These are phyloP conservation scores for Ogataea parapolymorpha DNA, from an alignment of 805 yeast genomes.

Conservation along the genomic window DNA sequence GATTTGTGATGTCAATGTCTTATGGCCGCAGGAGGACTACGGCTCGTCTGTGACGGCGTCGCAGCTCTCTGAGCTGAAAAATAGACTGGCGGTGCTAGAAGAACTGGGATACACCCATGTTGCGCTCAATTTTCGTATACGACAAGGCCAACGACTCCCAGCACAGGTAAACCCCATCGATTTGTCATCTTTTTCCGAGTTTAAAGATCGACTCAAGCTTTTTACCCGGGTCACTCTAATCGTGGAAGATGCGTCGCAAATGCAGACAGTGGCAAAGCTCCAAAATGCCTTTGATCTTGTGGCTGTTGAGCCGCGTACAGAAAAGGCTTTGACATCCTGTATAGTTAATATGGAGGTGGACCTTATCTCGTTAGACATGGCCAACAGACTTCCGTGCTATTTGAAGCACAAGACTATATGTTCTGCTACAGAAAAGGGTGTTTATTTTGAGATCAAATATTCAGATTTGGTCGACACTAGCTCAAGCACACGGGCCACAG, in stretches of 20 bases:
- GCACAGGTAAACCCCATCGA: slow-evolving; percentile 44
- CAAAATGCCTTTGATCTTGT: slow-evolving; percentile 64
- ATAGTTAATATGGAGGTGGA: slow-evolving; percentile 79
- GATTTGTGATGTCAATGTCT: slow-evolving; percentile 67
- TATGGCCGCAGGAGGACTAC: slow-evolving; percentile 64
- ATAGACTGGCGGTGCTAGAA: slow-evolving; percentile 50
- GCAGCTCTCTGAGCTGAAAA: slow-evolving; percentile 45
- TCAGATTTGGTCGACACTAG: slow-evolving; percentile 41
- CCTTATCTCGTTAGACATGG: slow-evolving; percentile 68
- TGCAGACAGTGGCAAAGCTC: slow-evolving; percentile 53
- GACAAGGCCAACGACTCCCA: slow-evolving; percentile 51
- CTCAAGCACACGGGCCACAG: slow-evolving; percentile 45
- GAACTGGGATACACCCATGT: slow-evolving; percentile 69
- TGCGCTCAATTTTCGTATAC: slow-evolving; percentile 61
- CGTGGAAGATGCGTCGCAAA: slow-evolving; percentile 73
- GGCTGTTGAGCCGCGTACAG: slow-evolving; percentile 77
- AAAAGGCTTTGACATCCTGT: slow-evolving; percentile 72
- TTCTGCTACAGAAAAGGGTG: slow-evolving; percentile 78
- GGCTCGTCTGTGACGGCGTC: slow-evolving; percentile 36
- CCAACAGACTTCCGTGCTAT: slow-evolving; percentile 65
- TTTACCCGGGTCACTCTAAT: slow-evolving; percentile 73
- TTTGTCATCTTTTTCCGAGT: slow-evolving; percentile 33
- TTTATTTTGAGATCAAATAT: slow-evolving; percentile 77
- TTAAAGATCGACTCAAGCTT: slow-evolving; percentile 39
- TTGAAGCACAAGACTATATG: slow-evolving; percentile 82